Conservation (phyloP, 495 filamentous ascomycete species). For the Venustampulla echinocandica region DNA sequence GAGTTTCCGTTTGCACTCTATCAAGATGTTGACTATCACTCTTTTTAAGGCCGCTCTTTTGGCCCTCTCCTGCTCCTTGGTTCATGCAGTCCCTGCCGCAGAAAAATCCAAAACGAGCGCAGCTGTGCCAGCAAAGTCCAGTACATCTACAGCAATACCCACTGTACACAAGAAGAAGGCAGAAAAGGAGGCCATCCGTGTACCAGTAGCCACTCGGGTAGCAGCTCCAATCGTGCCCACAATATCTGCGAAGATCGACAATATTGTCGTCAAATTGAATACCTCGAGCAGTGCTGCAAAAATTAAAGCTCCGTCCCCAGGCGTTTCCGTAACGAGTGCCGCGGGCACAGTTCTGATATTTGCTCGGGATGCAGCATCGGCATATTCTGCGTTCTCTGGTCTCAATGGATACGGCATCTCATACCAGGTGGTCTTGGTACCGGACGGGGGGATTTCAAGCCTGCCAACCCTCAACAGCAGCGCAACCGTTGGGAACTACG, state of each 20-base stretch:
- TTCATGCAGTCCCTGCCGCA: background rate
- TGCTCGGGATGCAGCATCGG: constrained; percentile 40
- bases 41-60: background rate
- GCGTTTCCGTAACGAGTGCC: background rate
- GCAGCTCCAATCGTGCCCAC: background rate
- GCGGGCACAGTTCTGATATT: constrained; percentile 47
- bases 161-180: background rate
- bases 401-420: constrained; percentile 56
- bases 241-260: background rate
- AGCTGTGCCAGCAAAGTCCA: no score
- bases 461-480: constrained; percentile 44
- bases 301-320: background rate
- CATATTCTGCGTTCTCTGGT: constrained; percentile 38
- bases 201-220: background rate
- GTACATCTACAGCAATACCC: no score
- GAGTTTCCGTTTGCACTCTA: background rate
- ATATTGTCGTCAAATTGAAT: background rate
- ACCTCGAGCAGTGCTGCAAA: background rate
- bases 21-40: background rate
- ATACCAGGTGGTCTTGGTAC: constrained; percentile 45
- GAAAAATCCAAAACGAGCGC: background rate
- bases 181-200: background rate
- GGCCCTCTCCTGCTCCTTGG: background rate
- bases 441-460: constrained; percentile 37
- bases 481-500: constrained; percentile 42